phyloP scores from a whole-genome alignment of 805 yeast species.

The Candida gorgasii region DNA sequence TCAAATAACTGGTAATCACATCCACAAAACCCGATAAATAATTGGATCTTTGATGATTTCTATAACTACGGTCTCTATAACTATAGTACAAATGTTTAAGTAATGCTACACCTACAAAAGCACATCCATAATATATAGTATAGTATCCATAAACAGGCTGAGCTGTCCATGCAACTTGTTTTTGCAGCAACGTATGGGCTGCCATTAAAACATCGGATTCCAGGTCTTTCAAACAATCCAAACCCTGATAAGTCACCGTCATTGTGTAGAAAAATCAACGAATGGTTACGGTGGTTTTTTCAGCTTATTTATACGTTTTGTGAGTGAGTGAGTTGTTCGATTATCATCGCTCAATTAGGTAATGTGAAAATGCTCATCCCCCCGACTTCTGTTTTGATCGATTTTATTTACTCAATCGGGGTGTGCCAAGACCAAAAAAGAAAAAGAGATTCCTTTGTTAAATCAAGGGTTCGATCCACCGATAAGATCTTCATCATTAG shows the following conservation, averaged over 20 bases:
- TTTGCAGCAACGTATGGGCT: slow-evolving; percentile 28
- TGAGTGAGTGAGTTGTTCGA: neutral
- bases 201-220: slow-evolving; percentile 22
- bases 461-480: no score
- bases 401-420: slow-evolving; percentile 5
- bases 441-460: no score
- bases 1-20: slow-evolving; percentile 31
- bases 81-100: slow-evolving; percentile 34
- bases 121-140: slow-evolving; percentile 42
- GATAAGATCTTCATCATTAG: no score
- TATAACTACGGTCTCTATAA: slow-evolving; percentile 24
- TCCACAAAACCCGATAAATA: slow-evolving; percentile 25
- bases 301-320: neutral
- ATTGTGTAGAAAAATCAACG: neutral
- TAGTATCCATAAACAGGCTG: slow-evolving; percentile 36
- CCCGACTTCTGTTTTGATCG: slow-evolving; percentile 1
- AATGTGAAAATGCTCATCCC: slow-evolving; percentile 6
- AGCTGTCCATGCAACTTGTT: slow-evolving; percentile 26
- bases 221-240: slow-evolving; percentile 40
- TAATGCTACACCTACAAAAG: slow-evolving; percentile 31
- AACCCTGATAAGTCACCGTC: slow-evolving; percentile 27
- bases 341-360: slow-evolving; percentile 1
- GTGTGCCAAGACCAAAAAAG: no score
- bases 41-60: slow-evolving; percentile 10
- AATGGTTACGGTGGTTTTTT: neutral